phyloP scores from a whole-genome alignment of 1,284 basidiomycete genomes.

The Leccinum variabile region DNA sequence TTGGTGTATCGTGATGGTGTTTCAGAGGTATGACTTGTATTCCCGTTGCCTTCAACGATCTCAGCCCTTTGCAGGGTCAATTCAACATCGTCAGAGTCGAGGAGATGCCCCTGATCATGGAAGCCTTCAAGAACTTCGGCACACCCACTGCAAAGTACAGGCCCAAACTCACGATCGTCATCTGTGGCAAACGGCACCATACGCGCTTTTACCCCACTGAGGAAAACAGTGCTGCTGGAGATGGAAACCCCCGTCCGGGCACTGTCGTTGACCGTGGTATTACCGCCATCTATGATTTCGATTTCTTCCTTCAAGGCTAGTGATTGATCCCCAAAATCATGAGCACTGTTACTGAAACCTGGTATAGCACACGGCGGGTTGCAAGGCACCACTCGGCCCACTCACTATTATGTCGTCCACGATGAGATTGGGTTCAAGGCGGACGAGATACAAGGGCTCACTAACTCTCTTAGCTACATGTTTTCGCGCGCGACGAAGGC shows the following conservation, averaged over 20 bases:
- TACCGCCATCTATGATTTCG: conserved; percentile 75
- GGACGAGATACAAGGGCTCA: conserved; percentile 64
- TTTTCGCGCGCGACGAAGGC: conserved; percentile 81
- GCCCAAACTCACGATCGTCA: conserved; percentile 72
- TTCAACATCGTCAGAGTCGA: conserved; percentile 63
- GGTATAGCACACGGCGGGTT: conserved; percentile 60
- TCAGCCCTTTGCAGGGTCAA: conserved; percentile 55
- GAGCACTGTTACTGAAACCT: conserved; percentile 1
- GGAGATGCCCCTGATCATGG: conserved; percentile 64
- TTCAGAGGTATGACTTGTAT: conserved; percentile 53
- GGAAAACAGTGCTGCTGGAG: conserved; percentile 51
- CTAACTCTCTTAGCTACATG: conserved; percentile 70
- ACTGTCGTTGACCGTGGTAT: conserved; percentile 76
- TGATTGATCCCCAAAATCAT: conserved; percentile 1
- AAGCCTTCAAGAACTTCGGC: conserved; percentile 57
- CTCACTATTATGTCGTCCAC: conserved; percentile 77
- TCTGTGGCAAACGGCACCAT: conserved; percentile 83
- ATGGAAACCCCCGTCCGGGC: conserved; percentile 72
- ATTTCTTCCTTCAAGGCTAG: conserved; percentile 72
- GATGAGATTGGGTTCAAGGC: conserved; percentile 70
- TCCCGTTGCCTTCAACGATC: not conserved
- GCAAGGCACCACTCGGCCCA: conserved; percentile 68
- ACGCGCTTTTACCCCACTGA: conserved; percentile 81
- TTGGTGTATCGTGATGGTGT: conserved; percentile 80
- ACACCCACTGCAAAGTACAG: conserved; percentile 48